phyloP scores from a whole-genome alignment of 768 basidiomycete species.

The Termitomyces sp. region DNA sequence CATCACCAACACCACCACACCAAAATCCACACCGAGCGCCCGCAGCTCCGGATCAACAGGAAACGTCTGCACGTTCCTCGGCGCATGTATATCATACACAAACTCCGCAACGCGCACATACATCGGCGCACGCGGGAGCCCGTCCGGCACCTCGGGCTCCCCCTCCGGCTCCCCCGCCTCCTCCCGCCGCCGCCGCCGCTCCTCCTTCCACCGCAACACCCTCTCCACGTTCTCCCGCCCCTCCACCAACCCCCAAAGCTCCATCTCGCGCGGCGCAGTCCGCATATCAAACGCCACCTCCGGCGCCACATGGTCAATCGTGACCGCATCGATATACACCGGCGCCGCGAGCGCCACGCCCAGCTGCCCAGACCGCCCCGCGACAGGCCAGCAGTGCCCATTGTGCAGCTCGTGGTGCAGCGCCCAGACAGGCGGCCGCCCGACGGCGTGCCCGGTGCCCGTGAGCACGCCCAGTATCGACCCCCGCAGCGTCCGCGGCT shows the following conservation, averaged over 20 bases:
- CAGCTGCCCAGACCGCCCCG: constrained; percentile 70
- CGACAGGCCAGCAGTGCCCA: constrained; percentile 94
- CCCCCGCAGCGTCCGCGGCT: constrained; percentile 41
- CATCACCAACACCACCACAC: constrained; percentile 74
- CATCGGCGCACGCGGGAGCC: constrained; percentile 37
- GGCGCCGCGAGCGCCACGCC: constrained; percentile 78
- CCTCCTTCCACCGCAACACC: constrained; percentile 47
- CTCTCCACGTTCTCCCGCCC: constrained; percentile 64
- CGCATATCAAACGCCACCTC: constrained; percentile 80
- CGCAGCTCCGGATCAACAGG: constrained; percentile 61
- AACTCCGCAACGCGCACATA: constrained; percentile 67
- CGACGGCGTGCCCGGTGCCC: constrained; percentile 56
- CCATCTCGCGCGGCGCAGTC: constrained; percentile 80
- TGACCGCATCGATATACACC: constrained; percentile 66
- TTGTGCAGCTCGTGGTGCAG: constrained; percentile 80
- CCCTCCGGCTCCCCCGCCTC: constrained; percentile 25
- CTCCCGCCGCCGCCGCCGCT: constrained; percentile 29
- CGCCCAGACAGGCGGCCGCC: constrained; percentile 80
- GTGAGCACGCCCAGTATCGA: constrained; percentile 52
- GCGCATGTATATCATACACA: constrained; percentile 53
- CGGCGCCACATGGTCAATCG: constrained; percentile 82
- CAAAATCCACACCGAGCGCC: constrained; percentile 75
- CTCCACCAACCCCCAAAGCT: constrained; percentile 88
- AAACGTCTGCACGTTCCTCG: constrained; percentile 73
- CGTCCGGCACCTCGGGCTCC: constrained; percentile 37